Evolutionary conservation across 768 basidiomycete genomes (phyloP), one percentile per base, ranked within the genome.

Genomic region (Lactifluus volemus): DNA sequence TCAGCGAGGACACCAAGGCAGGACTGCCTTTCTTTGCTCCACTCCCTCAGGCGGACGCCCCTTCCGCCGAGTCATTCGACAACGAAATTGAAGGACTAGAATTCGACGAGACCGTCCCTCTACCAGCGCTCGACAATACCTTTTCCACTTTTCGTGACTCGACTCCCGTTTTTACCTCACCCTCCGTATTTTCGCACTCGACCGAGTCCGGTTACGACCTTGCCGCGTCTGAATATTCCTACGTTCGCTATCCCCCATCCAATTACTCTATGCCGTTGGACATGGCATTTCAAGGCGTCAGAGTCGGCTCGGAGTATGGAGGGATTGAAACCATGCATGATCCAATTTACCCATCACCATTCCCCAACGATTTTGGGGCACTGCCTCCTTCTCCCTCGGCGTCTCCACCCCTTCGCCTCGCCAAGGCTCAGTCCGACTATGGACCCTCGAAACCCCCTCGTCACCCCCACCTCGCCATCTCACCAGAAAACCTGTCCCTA

Each of bases 1-100:
- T 63, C 19, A 21, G 29, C 14, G 61, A 58, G 32, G 17, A 25
- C 7, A n/a, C 39, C 2, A 63, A 63, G 29, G 52, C 56, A 11
- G 61, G 58, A 25, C 48, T 63, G 8, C 61, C 51, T 19, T 63
- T 63, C 41, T 63, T 63, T 41, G 45, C 61, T 30, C 61, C 61
- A 4, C 48, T 55, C 21, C 76, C 81, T 61, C 88, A 89, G 75
- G 80, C 88, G 74, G 78, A 84, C 68, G 87, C 86, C 55, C 88
- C 89, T 48, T 82, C 86, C 69, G 86, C 88, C 63, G 89, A 91
- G 78, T 79, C 84, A 65, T 92, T 92, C 76, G 90, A 92, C 71
- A 81, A 81, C 54, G 90, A 92, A 74, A 81, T 92, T 68, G 89
- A 77, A 38, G 81, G 77, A 74, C 81, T 89, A 68, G 82, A 62